phyloP scores from a whole-genome alignment of 176 grass and related monocot genomes.

The Guadua angustifolia region DNA sequence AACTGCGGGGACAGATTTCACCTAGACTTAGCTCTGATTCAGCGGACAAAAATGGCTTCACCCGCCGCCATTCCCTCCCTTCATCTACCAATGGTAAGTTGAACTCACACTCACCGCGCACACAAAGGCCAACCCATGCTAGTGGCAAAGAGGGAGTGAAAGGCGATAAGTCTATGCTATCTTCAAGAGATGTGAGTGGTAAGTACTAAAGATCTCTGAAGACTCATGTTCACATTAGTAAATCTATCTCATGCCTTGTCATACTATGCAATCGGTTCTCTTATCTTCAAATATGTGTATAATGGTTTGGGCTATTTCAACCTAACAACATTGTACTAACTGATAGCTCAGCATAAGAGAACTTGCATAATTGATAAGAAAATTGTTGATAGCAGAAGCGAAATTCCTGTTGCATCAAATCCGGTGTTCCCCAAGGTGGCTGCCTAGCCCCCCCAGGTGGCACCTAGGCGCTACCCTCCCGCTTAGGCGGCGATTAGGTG shows the following conservation, averaged over 20 bases:
- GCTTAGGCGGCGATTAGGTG: too few species aligned
- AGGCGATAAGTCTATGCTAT: conserved; percentile 68
- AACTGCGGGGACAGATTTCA: conserved; percentile 75
- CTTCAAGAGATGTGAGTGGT: conserved; percentile 82
- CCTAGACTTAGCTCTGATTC: conserved; percentile 72
- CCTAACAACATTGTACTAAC: conserved; percentile 11
- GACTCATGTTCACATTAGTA: conserved; percentile 15
- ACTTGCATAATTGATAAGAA: neutral
- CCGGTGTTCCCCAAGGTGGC: too few species aligned
- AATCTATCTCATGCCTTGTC: neutral
- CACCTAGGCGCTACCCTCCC: too few species aligned
- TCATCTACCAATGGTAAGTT: conserved; percentile 73
- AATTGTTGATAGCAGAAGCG: neutral
- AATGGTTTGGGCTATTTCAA: neutral
- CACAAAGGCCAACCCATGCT: conserved; percentile 67
- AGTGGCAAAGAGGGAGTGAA: conserved; percentile 61
- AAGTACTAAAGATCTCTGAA: conserved; percentile 40
- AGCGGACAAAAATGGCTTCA: conserved; percentile 70
- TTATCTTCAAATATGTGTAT: neutral
- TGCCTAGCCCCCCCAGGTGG: too few species aligned
- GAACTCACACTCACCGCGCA: conserved; percentile 75
- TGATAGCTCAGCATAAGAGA: neutral
- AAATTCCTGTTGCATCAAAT: conserved; percentile 4
- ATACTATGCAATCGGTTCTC: neutral
- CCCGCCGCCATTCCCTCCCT: conserved; percentile 82